Base-by-base conservation (phyloP, 2,329 filamentous ascomycete genomes). In the Chrysoporthe puriensis region DNA sequence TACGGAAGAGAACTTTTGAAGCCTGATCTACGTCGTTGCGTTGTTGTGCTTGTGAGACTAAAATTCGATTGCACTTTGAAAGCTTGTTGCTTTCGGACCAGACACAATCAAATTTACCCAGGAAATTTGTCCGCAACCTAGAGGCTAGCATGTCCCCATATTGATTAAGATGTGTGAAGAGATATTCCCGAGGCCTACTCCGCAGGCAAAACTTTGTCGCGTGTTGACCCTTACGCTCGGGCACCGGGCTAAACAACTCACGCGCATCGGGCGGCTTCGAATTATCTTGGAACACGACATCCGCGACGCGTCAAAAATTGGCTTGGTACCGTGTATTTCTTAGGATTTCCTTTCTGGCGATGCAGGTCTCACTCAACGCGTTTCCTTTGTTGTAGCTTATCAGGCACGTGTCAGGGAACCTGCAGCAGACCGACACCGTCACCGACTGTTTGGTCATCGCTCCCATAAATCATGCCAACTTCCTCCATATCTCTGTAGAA, bases 1-100 rank as follows among this genome's bases (percentile, higher is more conserved):
- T 48, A 71, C 72, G 43, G 68, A 70, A 40, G 56, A 48, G 36
- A 40, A 48, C 6, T 42, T 62, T 8, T 67, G 65, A 65, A n/a
- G 43, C 21, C 8, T 62, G 21, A 16, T 34, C 4, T 32, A 18
- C 4, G 32, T 60, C 13, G 13, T 54, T 32, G 40, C 42, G n/a
- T 11, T 63, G 56, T 52, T 3, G 7, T 16, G 26, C 46, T 26
- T 54, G 21, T 54, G 26, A 54, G 50, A 32, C 48, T 14, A 13
- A 32, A 34, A 14, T 32, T 7, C 32, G 11, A 13, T 34, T 5
- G 14, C 54, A 40, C 32, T 8, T 57, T 13, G 54, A 57, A 57
- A 40, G 32, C 16, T 40, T 13, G 16, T 13, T 18, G 11, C n/a
- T 9, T 7, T 13, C 3, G n/a, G 54, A 57, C 16, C 1, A 36